Percentiles rank a stretch among this genome's conserved stretches.
phyloP scores from a whole-genome alignment of 805 yeast species.

The Yarrowia sp. region DNA sequence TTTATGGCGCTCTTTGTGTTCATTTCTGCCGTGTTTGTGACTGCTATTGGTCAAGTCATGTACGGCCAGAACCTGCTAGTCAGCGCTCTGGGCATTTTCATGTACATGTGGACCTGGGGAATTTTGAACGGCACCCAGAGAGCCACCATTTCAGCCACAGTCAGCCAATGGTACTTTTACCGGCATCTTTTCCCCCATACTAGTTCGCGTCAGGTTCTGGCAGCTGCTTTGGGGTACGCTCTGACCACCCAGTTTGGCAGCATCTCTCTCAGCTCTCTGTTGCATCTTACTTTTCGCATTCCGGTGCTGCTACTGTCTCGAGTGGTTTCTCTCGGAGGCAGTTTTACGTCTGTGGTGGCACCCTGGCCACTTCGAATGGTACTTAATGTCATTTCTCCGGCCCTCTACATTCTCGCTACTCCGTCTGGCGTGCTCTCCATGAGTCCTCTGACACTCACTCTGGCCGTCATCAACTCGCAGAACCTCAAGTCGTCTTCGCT shows the following conservation, averaged over 20 bases:
- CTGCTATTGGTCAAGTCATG: constrained; percentile 4
- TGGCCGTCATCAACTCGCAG: constrained; percentile 38
- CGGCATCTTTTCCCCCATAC: constrained; percentile 32
- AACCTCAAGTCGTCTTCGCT: constrained; percentile 39
- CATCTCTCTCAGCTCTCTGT: constrained; percentile 37
- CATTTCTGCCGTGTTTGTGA: constrained; percentile 40
- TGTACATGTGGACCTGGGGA: constrained; percentile 46
- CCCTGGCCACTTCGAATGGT: constrained; percentile 28
- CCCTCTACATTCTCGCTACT: constrained; percentile 32
- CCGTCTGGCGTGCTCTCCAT: constrained; percentile 36
- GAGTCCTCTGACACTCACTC: constrained; percentile 40
- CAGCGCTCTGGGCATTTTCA: constrained; percentile 33
- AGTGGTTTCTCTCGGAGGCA: constrained; percentile 24
- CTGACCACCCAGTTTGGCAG: constrained; percentile 39
- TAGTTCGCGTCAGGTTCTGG: constrained; percentile 29
- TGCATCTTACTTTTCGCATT: constrained; percentile 36
- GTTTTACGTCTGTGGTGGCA: background rate
- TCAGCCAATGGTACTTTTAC: constrained; percentile 42
- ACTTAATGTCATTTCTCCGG: background rate
- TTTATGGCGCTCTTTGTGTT: constrained; percentile 34
- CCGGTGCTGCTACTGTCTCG: constrained; percentile 41
- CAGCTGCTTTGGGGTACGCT: constrained; percentile 34
- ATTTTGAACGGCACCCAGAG: constrained; percentile 41
- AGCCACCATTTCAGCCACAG: constrained; percentile 38
- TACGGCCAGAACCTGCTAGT: background rate